These are phyloP conservation scores for Dendrobium officinale DNA, from an alignment of 106 monocot species.

Conservation along the genomic window DNA sequence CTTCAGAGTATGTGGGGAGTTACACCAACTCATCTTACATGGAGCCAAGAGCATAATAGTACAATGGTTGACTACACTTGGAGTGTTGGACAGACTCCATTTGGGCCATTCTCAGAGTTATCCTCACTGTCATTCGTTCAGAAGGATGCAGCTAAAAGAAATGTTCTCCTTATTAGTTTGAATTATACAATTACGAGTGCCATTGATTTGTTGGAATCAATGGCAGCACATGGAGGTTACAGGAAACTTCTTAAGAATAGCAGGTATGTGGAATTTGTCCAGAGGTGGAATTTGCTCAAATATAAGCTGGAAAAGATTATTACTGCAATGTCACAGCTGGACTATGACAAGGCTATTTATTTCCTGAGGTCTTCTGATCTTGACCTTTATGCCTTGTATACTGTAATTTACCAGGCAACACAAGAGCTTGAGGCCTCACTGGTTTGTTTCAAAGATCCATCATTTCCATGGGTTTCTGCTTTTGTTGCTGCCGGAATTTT, in stretches of 20 bases:
- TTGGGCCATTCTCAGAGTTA: conserved; percentile 81
- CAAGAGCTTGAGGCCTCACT: conserved; percentile 87
- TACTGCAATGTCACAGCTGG: conserved; percentile 76
- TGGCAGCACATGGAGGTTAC: conserved; percentile 76
- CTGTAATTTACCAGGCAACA: conserved; percentile 67
- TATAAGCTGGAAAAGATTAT: conserved; percentile 78
- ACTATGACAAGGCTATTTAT: conserved; percentile 71
- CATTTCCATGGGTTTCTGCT: conserved; percentile 78
- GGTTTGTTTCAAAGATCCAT: conserved; percentile 90
- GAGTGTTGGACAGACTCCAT: conserved; percentile 94
- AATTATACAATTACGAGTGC: conserved; percentile 72
- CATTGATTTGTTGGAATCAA: conserved; percentile 54
- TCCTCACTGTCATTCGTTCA: conserved; percentile 82
- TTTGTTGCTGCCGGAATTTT: conserved; percentile 43
- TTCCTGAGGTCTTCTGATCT: conserved; percentile 81
- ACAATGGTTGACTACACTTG: conserved; percentile 86
- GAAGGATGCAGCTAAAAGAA: conserved; percentile 78
- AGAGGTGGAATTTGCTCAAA: conserved; percentile 87
- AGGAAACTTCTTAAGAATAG: conserved; percentile 55
- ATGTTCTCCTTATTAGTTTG: conserved; percentile 64
- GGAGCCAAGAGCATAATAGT: conserved; percentile 72
- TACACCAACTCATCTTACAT: conserved; percentile 74
- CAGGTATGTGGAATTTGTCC: conserved; percentile 61
- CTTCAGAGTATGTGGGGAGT: conserved; percentile 96
- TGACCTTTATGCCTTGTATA: conserved; percentile 81